phyloP scores from a whole-genome alignment of 495 filamentous ascomycete genomes.

The Penicillium roqueforti region DNA sequence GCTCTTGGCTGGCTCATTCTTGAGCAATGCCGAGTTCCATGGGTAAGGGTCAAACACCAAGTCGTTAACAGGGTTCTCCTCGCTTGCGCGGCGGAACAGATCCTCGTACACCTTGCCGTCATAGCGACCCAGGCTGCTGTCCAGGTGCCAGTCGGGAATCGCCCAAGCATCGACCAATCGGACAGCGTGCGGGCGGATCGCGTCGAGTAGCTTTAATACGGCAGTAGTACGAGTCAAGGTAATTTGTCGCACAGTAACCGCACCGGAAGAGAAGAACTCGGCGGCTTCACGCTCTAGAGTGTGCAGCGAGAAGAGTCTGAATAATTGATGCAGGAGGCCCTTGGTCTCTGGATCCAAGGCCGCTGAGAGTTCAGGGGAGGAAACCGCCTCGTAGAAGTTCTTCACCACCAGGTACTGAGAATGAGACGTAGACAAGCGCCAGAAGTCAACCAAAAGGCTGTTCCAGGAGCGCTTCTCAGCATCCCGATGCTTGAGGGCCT shows the following conservation, averaged over 20 bases:
- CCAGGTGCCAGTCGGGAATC: conserved; percentile 67
- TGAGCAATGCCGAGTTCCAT: conserved; percentile 54
- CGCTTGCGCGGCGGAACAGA: conserved; percentile 60
- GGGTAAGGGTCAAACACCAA: conserved; percentile 66
- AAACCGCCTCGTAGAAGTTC: conserved; percentile 67
- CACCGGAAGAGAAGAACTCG: conserved; percentile 63
- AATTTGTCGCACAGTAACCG: conserved; percentile 62
- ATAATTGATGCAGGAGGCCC: conserved; percentile 55
- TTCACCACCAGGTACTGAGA: conserved; percentile 67
- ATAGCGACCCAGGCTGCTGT: conserved; percentile 57
- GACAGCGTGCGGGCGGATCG: conserved; percentile 64
- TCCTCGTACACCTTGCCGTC: conserved; percentile 69
- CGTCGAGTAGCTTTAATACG: conserved; percentile 60
- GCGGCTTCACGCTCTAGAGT: conserved; percentile 61
- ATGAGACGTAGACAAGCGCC: conserved; percentile 63
- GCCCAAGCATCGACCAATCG: conserved; percentile 63
- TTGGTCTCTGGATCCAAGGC: conserved; percentile 52
- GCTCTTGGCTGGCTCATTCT: conserved; percentile 42
- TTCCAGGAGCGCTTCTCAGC: conserved; percentile 68
- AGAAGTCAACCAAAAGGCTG: conserved; percentile 67
- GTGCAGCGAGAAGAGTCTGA: conserved; percentile 61
- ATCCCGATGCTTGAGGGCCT: conserved; percentile 66
- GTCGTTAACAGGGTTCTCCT: conserved; percentile 64
- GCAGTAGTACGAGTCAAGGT: conserved; percentile 54
- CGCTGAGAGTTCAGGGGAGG: conserved; percentile 37